phyloP scores from a whole-genome alignment of 768 basidiomycete genomes.

The Trametes cubensis region DNA sequence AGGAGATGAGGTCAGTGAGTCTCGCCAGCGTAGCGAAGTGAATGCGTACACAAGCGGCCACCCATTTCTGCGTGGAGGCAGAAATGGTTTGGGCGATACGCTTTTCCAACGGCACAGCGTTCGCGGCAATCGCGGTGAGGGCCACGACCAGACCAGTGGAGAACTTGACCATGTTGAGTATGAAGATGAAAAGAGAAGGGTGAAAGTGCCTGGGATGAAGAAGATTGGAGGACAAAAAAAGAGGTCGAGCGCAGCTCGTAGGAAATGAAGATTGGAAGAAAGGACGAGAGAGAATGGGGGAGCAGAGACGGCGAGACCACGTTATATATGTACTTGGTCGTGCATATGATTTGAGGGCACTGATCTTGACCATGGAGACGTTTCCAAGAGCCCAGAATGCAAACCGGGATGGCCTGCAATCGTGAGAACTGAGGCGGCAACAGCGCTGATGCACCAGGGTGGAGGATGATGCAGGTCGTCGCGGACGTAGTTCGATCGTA shows the following conservation, averaged over 20 bases:
- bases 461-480: constrained; percentile 5
- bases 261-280: constrained; percentile 5
- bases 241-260: constrained; percentile 10
- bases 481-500: neutral
- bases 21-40: no score
- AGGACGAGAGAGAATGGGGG: constrained; percentile 11
- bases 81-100: constrained; percentile 53
- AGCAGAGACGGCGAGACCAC: no score
- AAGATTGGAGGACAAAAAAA: neutral
- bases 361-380: neutral
- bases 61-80: constrained; percentile 52
- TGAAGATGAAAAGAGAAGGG: neutral
- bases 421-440: neutral
- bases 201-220: neutral
- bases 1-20: neutral
- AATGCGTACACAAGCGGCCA: constrained; percentile 51
- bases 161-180: constrained; percentile 34
- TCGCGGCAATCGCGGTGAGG: constrained; percentile 32
- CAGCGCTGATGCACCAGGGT: neutral
- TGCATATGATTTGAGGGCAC: no score
- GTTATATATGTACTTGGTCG: no score
- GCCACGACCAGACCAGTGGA: constrained; percentile 36
- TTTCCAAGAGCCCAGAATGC: neutral
- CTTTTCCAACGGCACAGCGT: constrained; percentile 39
- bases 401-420: neutral